These are phyloP conservation scores for Paxillus ammoniavirescens DNA, from an alignment of 768 basidiomycete species.

Conservation along the genomic window DNA sequence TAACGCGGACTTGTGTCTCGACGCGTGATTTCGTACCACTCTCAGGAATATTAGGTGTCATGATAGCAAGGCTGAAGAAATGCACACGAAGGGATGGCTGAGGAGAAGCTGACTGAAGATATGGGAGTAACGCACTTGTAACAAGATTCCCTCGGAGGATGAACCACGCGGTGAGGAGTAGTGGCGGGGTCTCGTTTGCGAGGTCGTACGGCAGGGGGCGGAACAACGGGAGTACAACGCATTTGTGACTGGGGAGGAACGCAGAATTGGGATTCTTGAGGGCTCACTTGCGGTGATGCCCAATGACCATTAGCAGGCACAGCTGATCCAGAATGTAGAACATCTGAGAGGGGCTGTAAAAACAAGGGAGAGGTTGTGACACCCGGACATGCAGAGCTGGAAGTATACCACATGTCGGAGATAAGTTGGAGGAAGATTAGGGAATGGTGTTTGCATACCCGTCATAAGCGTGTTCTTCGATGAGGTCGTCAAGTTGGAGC, in stretches of 20 bases:
- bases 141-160: constrained; percentile 72
- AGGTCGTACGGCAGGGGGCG: constrained; percentile 60
- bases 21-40: constrained; percentile 87
- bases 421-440: constrained; percentile 1
- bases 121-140: constrained; percentile 54
- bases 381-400: constrained; percentile 19
- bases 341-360: constrained; percentile 21
- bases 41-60: constrained; percentile 81
- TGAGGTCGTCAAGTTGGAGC: constrained; percentile 69
- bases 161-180: constrained; percentile 58
- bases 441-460: constrained; percentile 49
- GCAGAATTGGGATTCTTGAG: constrained; percentile 30
- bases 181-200: constrained; percentile 53
- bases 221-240: constrained; percentile 58
- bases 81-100: constrained; percentile 1
- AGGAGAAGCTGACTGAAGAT: constrained; percentile 13
- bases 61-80: constrained; percentile 64
- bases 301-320: constrained; percentile 30
- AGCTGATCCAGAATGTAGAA: constrained; percentile 35
- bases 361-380: constrained; percentile 17
- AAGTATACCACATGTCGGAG: not conserved
- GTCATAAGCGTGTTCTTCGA: constrained; percentile 73
- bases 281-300: constrained; percentile 30
- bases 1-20: constrained; percentile 91
- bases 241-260: constrained; percentile 37